These are phyloP conservation scores for Ophiostoma australiae DNA, from an alignment of 2,329 filamentous ascomycete genomes.

Conservation along the genomic window DNA sequence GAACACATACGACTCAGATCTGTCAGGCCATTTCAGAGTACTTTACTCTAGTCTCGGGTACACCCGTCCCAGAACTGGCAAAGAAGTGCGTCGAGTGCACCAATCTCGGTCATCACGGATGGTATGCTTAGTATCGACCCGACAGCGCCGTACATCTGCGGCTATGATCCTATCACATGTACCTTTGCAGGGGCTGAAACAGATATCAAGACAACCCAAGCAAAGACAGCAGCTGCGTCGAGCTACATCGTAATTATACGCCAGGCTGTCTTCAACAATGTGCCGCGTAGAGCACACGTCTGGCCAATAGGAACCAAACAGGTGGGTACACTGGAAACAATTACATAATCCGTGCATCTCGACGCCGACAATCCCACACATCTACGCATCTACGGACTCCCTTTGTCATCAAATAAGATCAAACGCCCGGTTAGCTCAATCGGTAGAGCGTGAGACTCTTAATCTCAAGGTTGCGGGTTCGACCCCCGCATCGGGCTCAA, in stretches of 20 bases:
- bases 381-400: background rate
- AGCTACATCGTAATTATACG: background rate
- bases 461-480: constrained; percentile 38
- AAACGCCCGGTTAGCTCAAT: constrained; percentile 58
- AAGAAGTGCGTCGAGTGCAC: background rate
- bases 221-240: background rate
- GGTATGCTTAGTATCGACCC: background rate
- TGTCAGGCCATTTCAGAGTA: background rate
- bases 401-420: constrained; percentile 7
- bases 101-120: background rate
- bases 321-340: background rate
- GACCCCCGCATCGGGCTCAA: constrained; percentile 47
- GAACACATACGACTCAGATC: background rate
- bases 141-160: background rate
- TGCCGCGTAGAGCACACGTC: background rate
- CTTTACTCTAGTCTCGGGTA: background rate
- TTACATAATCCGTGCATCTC: background rate
- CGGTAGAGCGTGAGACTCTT: constrained; percentile 71
- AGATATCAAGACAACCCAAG: background rate
- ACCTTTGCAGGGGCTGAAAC: background rate
- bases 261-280: background rate
- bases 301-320: background rate
- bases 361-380: background rate
- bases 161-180: too few species aligned
- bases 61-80: background rate